Base-by-base conservation (phyloP, 208 protist genomes). In the Wallacemonas collosoma region DNA sequence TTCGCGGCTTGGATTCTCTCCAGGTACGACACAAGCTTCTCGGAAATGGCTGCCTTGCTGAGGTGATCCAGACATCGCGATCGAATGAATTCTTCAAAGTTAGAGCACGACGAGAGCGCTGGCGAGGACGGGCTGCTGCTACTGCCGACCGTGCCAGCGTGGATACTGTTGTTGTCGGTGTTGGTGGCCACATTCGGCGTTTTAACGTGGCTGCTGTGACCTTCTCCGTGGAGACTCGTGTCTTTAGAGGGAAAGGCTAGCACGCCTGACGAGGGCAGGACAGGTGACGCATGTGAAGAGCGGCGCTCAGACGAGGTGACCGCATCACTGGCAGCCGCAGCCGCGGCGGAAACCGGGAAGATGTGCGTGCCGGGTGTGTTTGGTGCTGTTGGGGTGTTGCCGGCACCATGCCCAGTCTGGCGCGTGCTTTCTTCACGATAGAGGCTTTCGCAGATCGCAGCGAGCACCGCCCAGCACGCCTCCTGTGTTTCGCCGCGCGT, bases 401-500 rank as follows among this genome's bases (percentile, higher is more conserved):
- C 26, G 26, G 36, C 5, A 41, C 56, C 17, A 26, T 26, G 26
- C 26, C 26, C 26, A 26, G 26, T 26, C 26, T 26, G 26, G 57
- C 69, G 43, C 45, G 60, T n/a, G 43, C 9, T 17, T 50, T 73
- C 38, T 66, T 26, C 15, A 35, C 56, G 35, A 7, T 38, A 8
- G 45, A 72, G 60, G 43, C 60, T 65, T 65, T 65, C 75, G 68
- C 90, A 93, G 65, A 96, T 94, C 56, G 90, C 93, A 1, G 93
- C 86, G 48, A 97, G 75, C 63, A 97, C 80, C 41, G 80, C 72
- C 93, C 93, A 97, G 74, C 93, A 97, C 76, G 86, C 89, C 67
- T 94, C 87, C 68, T 97, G 90, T 35, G 90, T 95, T 63, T 94
- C 89, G 9, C 77, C 73, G 26, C 88, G 86, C n/a, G 89, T 75